These are phyloP conservation scores for Cercospora berteroae DNA, from an alignment of 2,329 filamentous ascomycete genomes.

Conservation along the genomic window DNA sequence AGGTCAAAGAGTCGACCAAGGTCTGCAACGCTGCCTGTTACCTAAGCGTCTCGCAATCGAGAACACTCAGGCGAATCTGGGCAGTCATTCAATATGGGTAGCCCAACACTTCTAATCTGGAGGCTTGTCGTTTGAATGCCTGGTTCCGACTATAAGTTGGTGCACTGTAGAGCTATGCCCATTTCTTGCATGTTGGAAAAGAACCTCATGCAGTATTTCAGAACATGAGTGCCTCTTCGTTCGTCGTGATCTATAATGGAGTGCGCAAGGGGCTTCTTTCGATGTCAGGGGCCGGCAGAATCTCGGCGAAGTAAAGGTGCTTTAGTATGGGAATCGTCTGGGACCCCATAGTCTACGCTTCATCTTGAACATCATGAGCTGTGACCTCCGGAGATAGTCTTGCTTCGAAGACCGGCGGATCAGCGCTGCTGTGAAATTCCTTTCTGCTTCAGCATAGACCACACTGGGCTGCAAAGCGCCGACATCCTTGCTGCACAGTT, in stretches of 20 bases:
- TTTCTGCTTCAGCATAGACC: not conserved
- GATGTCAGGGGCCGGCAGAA: not conserved
- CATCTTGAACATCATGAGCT: not conserved
- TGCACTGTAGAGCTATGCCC: not conserved
- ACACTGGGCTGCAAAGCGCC: not conserved
- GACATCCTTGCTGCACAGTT: not conserved
- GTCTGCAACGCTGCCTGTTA: not conserved
- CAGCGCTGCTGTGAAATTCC: not conserved
- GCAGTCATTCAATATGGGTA: not conserved
- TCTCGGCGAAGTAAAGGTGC: not conserved
- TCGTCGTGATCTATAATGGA: not conserved
- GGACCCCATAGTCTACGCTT: too few relatives aligned
- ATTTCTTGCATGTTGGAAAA: not conserved
- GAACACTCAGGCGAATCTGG: not conserved
- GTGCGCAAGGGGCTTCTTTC: not conserved
- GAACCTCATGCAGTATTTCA: not conserved
- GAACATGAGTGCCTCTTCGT: not conserved
- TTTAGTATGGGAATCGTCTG: not conserved
- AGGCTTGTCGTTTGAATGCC: not conserved
- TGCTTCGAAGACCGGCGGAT: not conserved
- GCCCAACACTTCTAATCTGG: not conserved
- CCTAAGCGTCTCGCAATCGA: not conserved
- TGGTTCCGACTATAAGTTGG: not conserved
- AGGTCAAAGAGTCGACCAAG: not conserved
- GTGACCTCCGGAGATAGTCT: not conserved